Conservation (phyloP, 2,329 filamentous ascomycete species). For the Colletotrichum incanum region DNA sequence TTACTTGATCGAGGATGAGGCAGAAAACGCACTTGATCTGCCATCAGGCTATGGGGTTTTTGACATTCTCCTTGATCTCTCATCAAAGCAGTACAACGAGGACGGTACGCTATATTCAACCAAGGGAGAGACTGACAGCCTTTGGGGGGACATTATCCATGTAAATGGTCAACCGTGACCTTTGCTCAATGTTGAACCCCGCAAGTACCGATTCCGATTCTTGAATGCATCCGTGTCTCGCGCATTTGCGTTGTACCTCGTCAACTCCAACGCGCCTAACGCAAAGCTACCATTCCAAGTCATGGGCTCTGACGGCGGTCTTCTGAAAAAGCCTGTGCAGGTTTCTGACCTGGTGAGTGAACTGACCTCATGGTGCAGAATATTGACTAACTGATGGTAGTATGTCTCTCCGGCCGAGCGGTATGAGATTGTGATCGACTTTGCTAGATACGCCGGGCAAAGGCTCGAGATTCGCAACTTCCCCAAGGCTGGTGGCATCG, state of each 20-base stretch:
- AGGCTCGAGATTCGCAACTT: constrained; percentile 61
- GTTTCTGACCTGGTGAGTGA: constrained; percentile 53
- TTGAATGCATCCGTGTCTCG: constrained; percentile 65
- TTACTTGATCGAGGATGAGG: constrained; percentile 67
- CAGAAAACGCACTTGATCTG: constrained; percentile 64
- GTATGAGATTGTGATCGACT: constrained; percentile 72
- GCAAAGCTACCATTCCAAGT: constrained; percentile 63
- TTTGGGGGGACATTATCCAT: constrained; percentile 72
- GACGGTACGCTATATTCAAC: constrained; percentile 66
- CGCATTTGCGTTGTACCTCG: constrained; percentile 64
- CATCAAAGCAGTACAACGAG: constrained; percentile 66
- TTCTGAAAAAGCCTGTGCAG: constrained; percentile 62
- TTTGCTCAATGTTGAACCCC: constrained; percentile 69
- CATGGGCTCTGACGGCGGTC: constrained; percentile 69
- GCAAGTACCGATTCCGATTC: constrained; percentile 73
- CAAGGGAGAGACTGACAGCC: constrained; percentile 59
- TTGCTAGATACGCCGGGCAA: constrained; percentile 63
- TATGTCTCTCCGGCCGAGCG: constrained; percentile 70
- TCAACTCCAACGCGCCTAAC: constrained; percentile 49
- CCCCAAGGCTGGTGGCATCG: constrained; percentile 48
- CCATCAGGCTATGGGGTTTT: constrained; percentile 66
- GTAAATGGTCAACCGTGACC: constrained; percentile 74
- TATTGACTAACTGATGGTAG: constrained; percentile 30
- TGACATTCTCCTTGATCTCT: constrained; percentile 67
- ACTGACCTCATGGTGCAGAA: neutral